Percentiles rank a stretch among this genome's conserved stretches.
Conservation (phyloP, 345 rosid species). For the Psidium guajava region DNA sequence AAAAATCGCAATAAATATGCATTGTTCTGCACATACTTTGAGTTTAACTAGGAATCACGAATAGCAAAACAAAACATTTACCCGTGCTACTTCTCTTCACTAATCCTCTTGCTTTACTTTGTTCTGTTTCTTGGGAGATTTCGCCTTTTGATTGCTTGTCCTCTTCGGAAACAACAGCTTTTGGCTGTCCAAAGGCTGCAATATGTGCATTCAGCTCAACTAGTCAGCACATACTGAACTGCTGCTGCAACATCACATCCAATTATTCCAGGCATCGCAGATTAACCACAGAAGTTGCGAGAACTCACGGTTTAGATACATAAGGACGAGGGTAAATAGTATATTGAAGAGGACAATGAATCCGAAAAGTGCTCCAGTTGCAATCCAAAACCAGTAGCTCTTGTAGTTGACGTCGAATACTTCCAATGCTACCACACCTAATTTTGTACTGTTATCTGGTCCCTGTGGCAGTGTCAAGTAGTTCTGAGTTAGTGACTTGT, state of each 20-base stretch:
- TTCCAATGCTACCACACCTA: slow-evolving; percentile 51
- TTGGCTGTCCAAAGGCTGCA: slow-evolving; percentile 57
- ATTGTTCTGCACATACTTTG: not conserved
- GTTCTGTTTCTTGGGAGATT: slow-evolving; percentile 14
- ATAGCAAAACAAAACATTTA: not conserved
- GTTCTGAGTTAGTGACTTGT: not conserved
- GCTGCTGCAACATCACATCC: not conserved
- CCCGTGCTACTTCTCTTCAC: slow-evolving; percentile 8
- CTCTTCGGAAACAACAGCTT: slow-evolving; percentile 54
- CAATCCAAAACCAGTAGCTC: slow-evolving; percentile 80
- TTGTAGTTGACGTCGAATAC: slow-evolving; percentile 32
- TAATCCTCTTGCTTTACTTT: slow-evolving; percentile 12
- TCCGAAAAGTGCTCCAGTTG: slow-evolving; percentile 44
- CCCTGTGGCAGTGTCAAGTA: slow-evolving; percentile 19
- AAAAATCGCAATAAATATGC: not conserved
- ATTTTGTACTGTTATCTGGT: slow-evolving; percentile 29
- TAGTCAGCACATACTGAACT: not conserved
- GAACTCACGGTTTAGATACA: slow-evolving; percentile 56
- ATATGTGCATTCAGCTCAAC: not conserved
- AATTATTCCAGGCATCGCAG: not conserved
- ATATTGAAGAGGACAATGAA: slow-evolving; percentile 63
- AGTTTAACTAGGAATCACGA: not conserved
- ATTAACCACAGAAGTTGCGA: not conserved
- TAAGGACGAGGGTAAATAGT: slow-evolving; percentile 60
- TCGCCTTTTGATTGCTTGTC: not conserved